phyloP scores from a whole-genome alignment of 2,329 filamentous ascomycete genomes.

The Calonectria henricotiae region DNA sequence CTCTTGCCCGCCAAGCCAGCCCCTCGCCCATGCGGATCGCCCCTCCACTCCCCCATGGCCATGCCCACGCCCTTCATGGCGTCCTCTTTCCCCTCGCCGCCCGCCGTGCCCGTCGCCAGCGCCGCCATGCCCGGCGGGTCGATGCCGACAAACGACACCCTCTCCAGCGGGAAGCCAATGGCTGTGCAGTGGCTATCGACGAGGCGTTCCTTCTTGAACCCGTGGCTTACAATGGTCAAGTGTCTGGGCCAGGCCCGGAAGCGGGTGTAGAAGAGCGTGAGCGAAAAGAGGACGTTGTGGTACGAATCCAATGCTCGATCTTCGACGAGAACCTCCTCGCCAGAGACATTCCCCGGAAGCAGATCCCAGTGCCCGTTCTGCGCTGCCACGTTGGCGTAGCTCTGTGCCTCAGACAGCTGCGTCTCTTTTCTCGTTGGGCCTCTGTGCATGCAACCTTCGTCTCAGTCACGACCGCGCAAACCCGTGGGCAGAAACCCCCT shows the following conservation, averaged over 20 bases:
- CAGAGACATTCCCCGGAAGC: conserved; percentile 45
- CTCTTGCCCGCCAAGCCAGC: conserved; percentile 66
- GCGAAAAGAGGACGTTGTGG: conserved; percentile 85
- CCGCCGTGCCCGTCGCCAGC: conserved; percentile 45
- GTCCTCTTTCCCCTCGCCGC: conserved; percentile 55
- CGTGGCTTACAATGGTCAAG: conserved; percentile 79
- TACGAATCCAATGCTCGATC: conserved; percentile 86
- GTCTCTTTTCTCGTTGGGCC: conserved; percentile 76
- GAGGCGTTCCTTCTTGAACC: conserved; percentile 78
- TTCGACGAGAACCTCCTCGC: conserved; percentile 70
- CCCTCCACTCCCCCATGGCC: conserved; percentile 66
- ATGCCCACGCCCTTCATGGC: conserved; percentile 62
- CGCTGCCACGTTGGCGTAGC: conserved; percentile 72
- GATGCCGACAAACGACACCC: conserved; percentile 73
- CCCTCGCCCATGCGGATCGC: conserved; percentile 69
- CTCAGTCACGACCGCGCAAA: neutral
- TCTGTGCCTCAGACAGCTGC: conserved; percentile 72
- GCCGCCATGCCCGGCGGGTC: conserved; percentile 71
- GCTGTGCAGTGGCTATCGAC: conserved; percentile 76
- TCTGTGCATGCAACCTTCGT: conserved; percentile 57
- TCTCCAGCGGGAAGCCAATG: conserved; percentile 68
- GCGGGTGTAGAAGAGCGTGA: conserved; percentile 67
- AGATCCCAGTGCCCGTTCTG: conserved; percentile 66
- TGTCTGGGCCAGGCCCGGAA: conserved; percentile 68
- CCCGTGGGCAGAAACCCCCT: neutral